A percentile compares a stretch with the other conserved stretches of the same genome.
Evolutionary conservation across 2,329 filamentous ascomycete genomes (phyloP).

Genomic region (Erysiphe neolycopersici): DNA sequence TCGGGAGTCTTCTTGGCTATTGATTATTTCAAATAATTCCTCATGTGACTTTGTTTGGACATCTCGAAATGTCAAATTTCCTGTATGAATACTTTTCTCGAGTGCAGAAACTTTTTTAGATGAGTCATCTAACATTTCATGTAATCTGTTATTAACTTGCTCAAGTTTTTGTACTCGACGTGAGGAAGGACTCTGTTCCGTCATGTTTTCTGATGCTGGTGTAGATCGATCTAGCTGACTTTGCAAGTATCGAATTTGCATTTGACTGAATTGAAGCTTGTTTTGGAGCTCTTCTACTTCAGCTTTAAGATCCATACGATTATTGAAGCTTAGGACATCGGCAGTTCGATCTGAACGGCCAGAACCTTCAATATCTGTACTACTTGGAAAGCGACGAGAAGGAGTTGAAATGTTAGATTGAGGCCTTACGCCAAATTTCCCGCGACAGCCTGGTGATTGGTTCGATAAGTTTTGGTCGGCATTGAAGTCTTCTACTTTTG

Average conservation of each 20-base stretch:
- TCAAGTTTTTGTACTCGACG: slow-evolving; percentile 75
- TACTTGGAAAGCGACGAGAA: slow-evolving; percentile 39
- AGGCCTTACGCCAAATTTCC: slow-evolving; percentile 25
- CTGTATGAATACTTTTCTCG: slow-evolving; percentile 64
- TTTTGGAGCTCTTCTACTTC: slow-evolving; percentile 86
- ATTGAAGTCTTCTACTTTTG: slow-evolving; percentile 67
- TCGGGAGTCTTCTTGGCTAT: slow-evolving; percentile 74
- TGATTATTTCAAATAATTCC: slow-evolving; percentile 76
- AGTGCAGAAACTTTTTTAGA: slow-evolving; percentile 72
- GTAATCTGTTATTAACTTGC: slow-evolving; percentile 68
- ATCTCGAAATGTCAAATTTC: slow-evolving; percentile 69
- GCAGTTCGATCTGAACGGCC: slow-evolving; percentile 61
- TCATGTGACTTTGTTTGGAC: slow-evolving; percentile 84
- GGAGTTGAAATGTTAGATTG: slow-evolving; percentile 58
- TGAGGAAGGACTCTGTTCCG: slow-evolving; percentile 54
- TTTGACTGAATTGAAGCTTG: slow-evolving; percentile 75
- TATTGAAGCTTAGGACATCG: slow-evolving; percentile 63
- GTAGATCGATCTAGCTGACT: slow-evolving; percentile 52
- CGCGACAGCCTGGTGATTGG: slow-evolving; percentile 45
- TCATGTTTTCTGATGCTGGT: slow-evolving; percentile 30
- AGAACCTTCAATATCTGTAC: slow-evolving; percentile 40
- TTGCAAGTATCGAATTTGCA: slow-evolving; percentile 84
- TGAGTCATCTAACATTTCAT: slow-evolving; percentile 87
- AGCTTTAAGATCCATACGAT: slow-evolving; percentile 68
- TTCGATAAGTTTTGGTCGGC: slow-evolving; percentile 50